Percentiles rank a stretch among this genome's conserved stretches.
These are phyloP conservation scores for Helianthus tuberosus DNA, from an alignment of 129 eudicot species.

Conservation along the genomic window DNA sequence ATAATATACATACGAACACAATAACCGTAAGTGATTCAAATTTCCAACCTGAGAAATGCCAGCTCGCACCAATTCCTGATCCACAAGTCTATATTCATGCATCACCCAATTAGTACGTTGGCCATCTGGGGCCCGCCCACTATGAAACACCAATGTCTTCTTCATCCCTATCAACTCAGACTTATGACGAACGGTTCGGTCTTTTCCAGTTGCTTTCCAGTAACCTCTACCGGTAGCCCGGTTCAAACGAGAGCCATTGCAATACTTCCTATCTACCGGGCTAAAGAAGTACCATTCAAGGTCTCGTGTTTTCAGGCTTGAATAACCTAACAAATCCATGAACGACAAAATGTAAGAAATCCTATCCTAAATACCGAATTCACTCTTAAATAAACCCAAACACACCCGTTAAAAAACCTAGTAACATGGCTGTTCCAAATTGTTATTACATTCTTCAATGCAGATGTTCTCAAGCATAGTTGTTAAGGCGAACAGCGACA, in stretches of 20 bases:
- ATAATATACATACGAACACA: constrained; percentile 8
- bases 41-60: constrained; percentile 69
- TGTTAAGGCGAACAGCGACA: no score
- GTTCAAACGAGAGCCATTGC: constrained; percentile 72
- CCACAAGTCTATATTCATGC: constrained; percentile 83
- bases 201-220: constrained; percentile 92
- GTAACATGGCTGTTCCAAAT: neutral
- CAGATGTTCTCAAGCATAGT: neutral
- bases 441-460: neutral
- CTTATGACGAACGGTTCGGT: constrained; percentile 65
- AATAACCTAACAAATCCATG: constrained; percentile 44
- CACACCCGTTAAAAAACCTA: neutral
- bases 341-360: constrained; percentile 18
- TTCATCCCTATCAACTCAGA: constrained; percentile 72
- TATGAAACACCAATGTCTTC: constrained; percentile 80
- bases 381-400: neutral
- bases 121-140: constrained; percentile 90
- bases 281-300: constrained; percentile 88
- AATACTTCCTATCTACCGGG: constrained; percentile 74
- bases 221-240: constrained; percentile 82
- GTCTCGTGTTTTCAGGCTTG: constrained; percentile 75
- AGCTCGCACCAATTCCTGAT: constrained; percentile 59
- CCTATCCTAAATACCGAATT: neutral
- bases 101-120: constrained; percentile 89
- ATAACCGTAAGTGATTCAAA: constrained; percentile 8